Conservation (phyloP, 805 yeast species). For the Spathaspora sp. region DNA sequence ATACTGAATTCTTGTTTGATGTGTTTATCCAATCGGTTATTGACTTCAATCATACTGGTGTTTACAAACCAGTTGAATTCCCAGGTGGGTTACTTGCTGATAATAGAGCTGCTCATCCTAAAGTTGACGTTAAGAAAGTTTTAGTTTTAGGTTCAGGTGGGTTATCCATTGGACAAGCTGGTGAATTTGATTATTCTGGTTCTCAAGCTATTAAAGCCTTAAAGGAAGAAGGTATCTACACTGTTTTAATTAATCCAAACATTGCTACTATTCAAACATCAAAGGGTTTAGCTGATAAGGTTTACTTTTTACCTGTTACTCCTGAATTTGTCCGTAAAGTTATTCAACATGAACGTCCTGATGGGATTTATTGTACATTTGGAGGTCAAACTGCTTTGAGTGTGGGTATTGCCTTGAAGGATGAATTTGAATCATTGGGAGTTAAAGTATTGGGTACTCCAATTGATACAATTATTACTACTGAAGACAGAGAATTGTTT, state of each 20-base stretch:
- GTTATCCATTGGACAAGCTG: slow-evolving; percentile 97
- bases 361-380: slow-evolving; percentile 93
- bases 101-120: slow-evolving; percentile 72
- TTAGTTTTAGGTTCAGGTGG: slow-evolving; percentile 97
- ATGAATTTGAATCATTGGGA: slow-evolving; percentile 87
- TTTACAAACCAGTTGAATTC: slow-evolving; percentile 71
- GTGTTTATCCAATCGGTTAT: slow-evolving; percentile 81
- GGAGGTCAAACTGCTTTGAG: slow-evolving; percentile 98
- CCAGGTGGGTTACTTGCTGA: slow-evolving; percentile 85
- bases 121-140: slow-evolving; percentile 82
- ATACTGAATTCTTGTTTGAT: slow-evolving; percentile 95
- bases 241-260: slow-evolving; percentile 93
- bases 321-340: slow-evolving; percentile 96
- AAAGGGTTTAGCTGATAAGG: slow-evolving; percentile 96
- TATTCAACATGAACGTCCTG: slow-evolving; percentile 92
- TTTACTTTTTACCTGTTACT: slow-evolving; percentile 95
- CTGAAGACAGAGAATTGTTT: slow-evolving; percentile 96
- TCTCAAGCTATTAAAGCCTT: slow-evolving; percentile 98
- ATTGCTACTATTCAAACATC: slow-evolving; percentile 99
- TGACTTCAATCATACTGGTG: slow-evolving; percentile 56
- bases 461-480: slow-evolving; percentile 91
- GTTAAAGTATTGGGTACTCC: slow-evolving; percentile 96
- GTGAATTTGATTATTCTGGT: slow-evolving; percentile 98
- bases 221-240: slow-evolving; percentile 96
- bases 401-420: slow-evolving; percentile 94